Evolutionary conservation across 345 rosid species (phyloP).

Genomic region (Eucalyptus coolabah): DNA sequence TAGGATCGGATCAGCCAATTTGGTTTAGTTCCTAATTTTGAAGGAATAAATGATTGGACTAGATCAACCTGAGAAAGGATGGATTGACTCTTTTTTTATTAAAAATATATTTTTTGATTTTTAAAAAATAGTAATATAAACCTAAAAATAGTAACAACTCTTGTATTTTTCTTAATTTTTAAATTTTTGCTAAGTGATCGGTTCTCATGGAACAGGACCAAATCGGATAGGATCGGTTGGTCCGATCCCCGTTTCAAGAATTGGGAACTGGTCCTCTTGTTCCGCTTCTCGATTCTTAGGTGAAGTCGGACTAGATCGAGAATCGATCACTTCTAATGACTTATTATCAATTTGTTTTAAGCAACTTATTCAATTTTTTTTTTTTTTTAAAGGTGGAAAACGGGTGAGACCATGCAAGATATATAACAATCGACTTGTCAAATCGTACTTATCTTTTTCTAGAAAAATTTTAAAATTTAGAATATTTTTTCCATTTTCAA

Average conservation of each 20-base stretch:
- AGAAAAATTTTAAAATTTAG: not conserved
- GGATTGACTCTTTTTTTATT: no score
- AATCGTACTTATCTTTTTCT: not conserved
- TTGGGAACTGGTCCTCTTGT: accelerated
- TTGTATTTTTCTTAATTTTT: no score
- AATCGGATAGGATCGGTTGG: accelerated
- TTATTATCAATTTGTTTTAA: no score
- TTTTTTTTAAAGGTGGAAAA: not conserved
- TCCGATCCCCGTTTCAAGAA: accelerated
- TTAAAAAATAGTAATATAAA: no score
- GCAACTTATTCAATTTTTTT: not conserved
- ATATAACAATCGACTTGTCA: not conserved
- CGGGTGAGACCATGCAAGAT: not conserved
- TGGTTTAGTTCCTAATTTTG: accelerated
- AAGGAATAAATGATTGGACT: no score
- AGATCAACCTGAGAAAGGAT: no score
- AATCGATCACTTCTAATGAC: accelerated
- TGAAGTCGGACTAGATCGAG: accelerated
- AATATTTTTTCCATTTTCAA: not conserved
- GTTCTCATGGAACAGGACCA: accelerated
- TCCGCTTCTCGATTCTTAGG: accelerated
- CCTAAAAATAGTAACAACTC: no score
- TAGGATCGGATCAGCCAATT: accelerated
- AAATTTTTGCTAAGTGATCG: no score
- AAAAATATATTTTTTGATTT: no score